Conservation (phyloP, 1,284 basidiomycete species). For the Ustilago curta region DNA sequence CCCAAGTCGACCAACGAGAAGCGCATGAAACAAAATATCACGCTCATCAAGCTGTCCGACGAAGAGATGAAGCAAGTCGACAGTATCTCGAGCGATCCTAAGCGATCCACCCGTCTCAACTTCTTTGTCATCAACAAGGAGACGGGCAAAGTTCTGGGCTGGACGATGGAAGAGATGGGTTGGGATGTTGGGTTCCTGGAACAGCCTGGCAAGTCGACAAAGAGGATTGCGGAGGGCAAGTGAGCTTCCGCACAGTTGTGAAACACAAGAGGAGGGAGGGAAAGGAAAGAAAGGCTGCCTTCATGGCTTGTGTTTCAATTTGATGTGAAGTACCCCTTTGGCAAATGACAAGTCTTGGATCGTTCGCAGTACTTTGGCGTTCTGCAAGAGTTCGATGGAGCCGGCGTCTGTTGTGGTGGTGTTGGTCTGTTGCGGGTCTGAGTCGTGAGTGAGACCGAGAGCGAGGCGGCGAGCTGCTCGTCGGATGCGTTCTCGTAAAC, state of each 20-base stretch:
- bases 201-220: constrained; percentile 13
- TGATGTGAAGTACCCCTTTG: constrained; percentile 37
- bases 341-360: constrained; percentile 43
- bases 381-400: constrained; percentile 17
- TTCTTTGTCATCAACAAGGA: constrained; percentile 32
- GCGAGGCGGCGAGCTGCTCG: constrained; percentile 48
- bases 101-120: constrained; percentile 41
- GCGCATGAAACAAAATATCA: constrained; percentile 80
- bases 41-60: constrained; percentile 76
- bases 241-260: neutral
- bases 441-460: constrained; percentile 42
- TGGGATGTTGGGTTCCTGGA: constrained; percentile 51
- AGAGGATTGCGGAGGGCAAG: constrained; percentile 10
- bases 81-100: constrained; percentile 51
- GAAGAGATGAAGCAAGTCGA: constrained; percentile 73
- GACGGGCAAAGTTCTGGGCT: constrained; percentile 40
- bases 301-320: neutral
- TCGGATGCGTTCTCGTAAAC: constrained; percentile 35
- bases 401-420: constrained; percentile 19
- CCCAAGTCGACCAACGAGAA: constrained; percentile 73
- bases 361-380: constrained; percentile 23
- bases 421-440: constrained; percentile 21
- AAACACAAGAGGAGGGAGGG: neutral
- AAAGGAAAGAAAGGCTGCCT: neutral
- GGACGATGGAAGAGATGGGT: constrained; percentile 56